A percentile compares a stretch with the other conserved stretches of the same genome.
phyloP scores from a whole-genome alignment of 2,329 filamentous ascomycete genomes.

The Epichloe coenophiala region DNA sequence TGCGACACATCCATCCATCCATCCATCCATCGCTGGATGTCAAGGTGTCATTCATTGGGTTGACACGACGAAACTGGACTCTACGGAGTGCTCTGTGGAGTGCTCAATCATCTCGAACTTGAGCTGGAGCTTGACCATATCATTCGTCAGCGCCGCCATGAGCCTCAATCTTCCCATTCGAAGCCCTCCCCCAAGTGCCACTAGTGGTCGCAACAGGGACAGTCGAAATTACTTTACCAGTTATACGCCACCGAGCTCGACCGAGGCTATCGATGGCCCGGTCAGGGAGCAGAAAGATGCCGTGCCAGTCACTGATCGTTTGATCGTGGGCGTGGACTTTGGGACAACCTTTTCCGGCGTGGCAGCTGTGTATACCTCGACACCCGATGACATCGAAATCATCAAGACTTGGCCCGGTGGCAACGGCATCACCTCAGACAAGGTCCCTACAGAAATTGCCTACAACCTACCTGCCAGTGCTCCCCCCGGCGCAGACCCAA shows the following conservation, averaged over 20 bases:
- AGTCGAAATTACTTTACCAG: conserved; percentile 43
- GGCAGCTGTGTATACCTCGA: conserved; percentile 60
- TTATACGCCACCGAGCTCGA: conserved; percentile 40
- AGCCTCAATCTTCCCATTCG: conserved; percentile 39
- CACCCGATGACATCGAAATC: conserved; percentile 68
- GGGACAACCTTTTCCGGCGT: conserved; percentile 75
- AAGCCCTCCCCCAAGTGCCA: conserved; percentile 23
- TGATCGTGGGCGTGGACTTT: conserved; percentile 72
- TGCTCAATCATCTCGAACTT: background rate
- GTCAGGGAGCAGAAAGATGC: conserved; percentile 41
- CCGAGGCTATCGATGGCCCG: conserved; percentile 50
- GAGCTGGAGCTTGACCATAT: background rate
- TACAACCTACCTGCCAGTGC: conserved; percentile 30
- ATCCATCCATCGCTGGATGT: background rate
- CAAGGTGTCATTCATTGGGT: background rate
- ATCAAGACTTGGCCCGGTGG: conserved; percentile 77
- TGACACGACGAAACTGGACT: background rate
- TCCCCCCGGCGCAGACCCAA: conserved; percentile 27
- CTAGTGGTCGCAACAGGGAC: conserved; percentile 37
- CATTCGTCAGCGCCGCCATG: conserved; percentile 21
- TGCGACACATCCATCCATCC: background rate
- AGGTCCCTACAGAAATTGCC: conserved; percentile 70
- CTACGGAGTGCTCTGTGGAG: background rate
- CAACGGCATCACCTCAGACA: conserved; percentile 78
- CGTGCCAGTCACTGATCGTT: conserved; percentile 41